These are phyloP conservation scores for Pyrus hybrid DNA, from an alignment of 331 rosid genomes.

Conservation along the genomic window DNA sequence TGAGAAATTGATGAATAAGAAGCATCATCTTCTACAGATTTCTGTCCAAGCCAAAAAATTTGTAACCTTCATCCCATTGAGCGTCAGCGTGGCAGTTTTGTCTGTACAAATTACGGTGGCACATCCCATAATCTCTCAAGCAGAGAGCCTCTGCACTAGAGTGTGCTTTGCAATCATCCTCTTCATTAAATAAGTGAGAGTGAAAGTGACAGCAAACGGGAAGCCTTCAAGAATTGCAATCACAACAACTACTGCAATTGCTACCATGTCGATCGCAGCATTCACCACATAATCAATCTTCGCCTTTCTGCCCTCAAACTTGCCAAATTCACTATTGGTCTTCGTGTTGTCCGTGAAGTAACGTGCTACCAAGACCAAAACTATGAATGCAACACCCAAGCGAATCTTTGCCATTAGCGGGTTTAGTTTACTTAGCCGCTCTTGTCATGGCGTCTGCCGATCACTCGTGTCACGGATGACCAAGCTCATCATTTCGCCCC, in stretches of 20 bases:
- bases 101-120: conserved; percentile 28
- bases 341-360: conserved; percentile 22
- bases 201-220: conserved; percentile 19
- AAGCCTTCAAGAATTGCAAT: conserved; percentile 32
- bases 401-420: conserved; percentile 16
- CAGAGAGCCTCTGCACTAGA: conserved; percentile 21
- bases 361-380: conserved; percentile 11
- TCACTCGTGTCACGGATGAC: conserved; percentile 6
- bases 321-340: conserved; percentile 13
- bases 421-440: conserved; percentile 13
- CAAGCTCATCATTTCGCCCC: conserved; percentile 23
- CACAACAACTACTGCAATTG: conserved; percentile 29
- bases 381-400: conserved; percentile 24
- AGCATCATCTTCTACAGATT: neutral
- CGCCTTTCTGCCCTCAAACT: conserved; percentile 11
- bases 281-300: conserved; percentile 17
- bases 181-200: conserved; percentile 34
- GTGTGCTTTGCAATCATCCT: conserved; percentile 28
- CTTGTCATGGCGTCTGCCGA: conserved; percentile 18
- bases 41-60: conserved; percentile 15
- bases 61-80: conserved; percentile 27
- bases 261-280: conserved; percentile 11
- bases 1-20: neutral
- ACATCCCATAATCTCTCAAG: conserved; percentile 28
- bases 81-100: conserved; percentile 22